Evolutionary conservation across 2,329 filamentous ascomycete genomes (phyloP).

Genomic region (Penicillium psychrosexuale): DNA sequence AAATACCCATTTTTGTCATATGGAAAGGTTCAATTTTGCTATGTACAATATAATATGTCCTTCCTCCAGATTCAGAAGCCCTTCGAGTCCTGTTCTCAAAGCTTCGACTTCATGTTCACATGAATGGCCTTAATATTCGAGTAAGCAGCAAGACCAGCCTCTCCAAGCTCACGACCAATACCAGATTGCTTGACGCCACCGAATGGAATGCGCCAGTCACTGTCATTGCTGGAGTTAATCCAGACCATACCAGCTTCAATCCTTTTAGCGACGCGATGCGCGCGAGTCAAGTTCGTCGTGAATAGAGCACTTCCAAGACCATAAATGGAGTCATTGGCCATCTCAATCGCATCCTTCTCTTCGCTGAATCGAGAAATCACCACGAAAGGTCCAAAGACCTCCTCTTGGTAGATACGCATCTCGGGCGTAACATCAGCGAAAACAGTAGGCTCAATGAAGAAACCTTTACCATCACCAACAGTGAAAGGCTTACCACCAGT

Average conservation of each 20-base stretch:
- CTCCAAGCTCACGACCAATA: conserved; percentile 54
- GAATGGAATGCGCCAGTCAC: conserved; percentile 37
- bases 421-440: conserved; percentile 35
- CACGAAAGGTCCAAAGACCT: conserved; percentile 43
- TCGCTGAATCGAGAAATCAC: conserved; percentile 36
- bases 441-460: conserved; percentile 27
- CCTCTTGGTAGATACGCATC: conserved; percentile 41
- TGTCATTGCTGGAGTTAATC: conserved; percentile 41
- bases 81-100: conserved; percentile 12
- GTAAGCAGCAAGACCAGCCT: conserved; percentile 54
- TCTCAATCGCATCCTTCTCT: conserved; percentile 36
- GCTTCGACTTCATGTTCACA: conserved; percentile 34
- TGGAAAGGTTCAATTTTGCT: not conserved
- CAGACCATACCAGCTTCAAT: conserved; percentile 44
- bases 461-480: conserved; percentile 31
- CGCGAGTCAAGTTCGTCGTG: conserved; percentile 38
- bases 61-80: not conserved
- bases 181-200: conserved; percentile 53
- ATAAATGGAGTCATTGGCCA: conserved; percentile 41
- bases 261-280: conserved; percentile 37
- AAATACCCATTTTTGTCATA: too few relatives aligned
- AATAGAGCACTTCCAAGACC: conserved; percentile 41
- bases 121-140: conserved; percentile 31
- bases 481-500: conserved; percentile 33
- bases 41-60: not conserved